Conservation (phyloP, 768 basidiomycete species). For the Boletus rubroflammeus region DNA sequence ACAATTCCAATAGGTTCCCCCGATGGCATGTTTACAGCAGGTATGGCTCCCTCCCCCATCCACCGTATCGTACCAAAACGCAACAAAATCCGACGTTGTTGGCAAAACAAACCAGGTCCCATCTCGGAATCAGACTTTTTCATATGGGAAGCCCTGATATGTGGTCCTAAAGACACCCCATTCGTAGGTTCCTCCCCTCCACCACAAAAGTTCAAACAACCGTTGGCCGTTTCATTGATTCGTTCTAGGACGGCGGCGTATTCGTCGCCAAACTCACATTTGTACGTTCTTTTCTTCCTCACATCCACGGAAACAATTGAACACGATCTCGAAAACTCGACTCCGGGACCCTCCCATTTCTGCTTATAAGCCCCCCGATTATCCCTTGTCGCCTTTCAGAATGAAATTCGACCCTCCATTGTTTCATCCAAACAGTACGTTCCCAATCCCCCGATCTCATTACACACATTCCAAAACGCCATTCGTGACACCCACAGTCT, state of each 20-base stretch:
- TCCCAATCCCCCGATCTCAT: background rate
- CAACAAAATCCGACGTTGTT: too few species aligned
- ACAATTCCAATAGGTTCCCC: constrained; percentile 55
- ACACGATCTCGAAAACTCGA: too few species aligned
- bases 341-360: background rate
- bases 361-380: constrained; percentile 53
- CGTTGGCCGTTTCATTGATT: too few species aligned
- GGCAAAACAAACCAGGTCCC: constrained; percentile 54
- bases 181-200: too few species aligned
- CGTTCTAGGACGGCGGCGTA: constrained; percentile 81
- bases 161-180: constrained; percentile 91
- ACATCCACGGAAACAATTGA: too few species aligned
- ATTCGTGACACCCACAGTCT: constrained; percentile 54
- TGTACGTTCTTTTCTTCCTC: constrained; percentile 49
- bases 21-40: constrained; percentile 96
- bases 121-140: constrained; percentile 92
- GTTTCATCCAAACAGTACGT: constrained; percentile 95
- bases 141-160: constrained; percentile 93
- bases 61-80: too few species aligned
- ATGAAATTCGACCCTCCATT: constrained; percentile 98
- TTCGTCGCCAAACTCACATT: constrained; percentile 92
- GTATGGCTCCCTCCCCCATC: too few species aligned
- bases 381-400: constrained; percentile 97
- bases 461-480: background rate
- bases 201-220: too few species aligned